Base-by-base conservation (phyloP, 1,284 basidiomycete genomes). In the Ganoderma resinaceum region DNA sequence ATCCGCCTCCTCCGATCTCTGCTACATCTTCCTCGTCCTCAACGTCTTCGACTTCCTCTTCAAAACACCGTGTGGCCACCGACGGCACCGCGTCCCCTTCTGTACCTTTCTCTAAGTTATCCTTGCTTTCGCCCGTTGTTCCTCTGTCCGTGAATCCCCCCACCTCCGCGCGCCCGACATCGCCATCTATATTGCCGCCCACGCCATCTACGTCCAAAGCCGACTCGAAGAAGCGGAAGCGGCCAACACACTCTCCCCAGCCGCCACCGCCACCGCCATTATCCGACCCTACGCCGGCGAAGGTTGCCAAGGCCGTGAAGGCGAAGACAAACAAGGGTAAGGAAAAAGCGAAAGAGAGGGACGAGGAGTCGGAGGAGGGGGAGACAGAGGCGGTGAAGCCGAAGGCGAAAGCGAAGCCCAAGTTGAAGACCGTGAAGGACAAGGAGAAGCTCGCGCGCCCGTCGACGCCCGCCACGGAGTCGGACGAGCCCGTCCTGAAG, bases 51-150 rank as follows among this genome's bases (percentile, higher is more conserved):
- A 40, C 72, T 46, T 62, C 69, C 57, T 42, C 37, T 38, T 38
- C 70, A 46, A 69, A 68, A 67, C 58, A 62, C 14, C 66, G 59
- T 43, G 52, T 63, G 37, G 55, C 52, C 31, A 3, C 58, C 70
- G 57, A 77, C 38, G 70, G 65, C 29, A 53, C 71, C 2, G 66
- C 73, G 18, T 83, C 82, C 0, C 82, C 82, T 12, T 82, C 82
- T 1, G 70, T 72, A 16, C 72, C 80, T n/a, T 82, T 82, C 66
- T 80, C 82, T 49, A 82, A 78, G 63, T 76, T 83, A 40, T 82
- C 77, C 9, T 55, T 82, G 31, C 73, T 80, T 59, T 79, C 79
- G 2, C 79, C 82, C 11, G 73, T 75, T 33, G 67, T 68, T 31
- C 53, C 69, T 9, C 18, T 29, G 9, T 38, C 49, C 6, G n/a